Percentiles rank a stretch among this genome's conserved stretches.
phyloP scores from a whole-genome alignment of 139 green algal genomes.

The Eudorina sp. region DNA sequence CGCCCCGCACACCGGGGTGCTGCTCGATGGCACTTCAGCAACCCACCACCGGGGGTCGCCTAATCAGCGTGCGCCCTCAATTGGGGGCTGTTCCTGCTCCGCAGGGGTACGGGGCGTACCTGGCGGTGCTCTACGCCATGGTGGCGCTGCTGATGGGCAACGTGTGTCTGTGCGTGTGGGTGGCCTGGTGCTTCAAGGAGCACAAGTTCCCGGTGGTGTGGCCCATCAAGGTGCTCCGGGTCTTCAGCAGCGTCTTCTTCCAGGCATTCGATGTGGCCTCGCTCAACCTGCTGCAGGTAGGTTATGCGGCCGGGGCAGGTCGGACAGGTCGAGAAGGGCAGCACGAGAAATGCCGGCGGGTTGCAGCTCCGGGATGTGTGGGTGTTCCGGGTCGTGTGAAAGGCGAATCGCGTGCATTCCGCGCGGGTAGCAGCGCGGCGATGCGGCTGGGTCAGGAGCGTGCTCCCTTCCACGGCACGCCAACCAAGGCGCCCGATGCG shows the following conservation, averaged over 20 bases:
- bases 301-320: background rate
- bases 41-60: too few relatives aligned
- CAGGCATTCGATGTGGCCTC: conserved; percentile 52
- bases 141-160: conserved; percentile 21
- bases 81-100: too few relatives aligned
- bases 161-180: conserved; percentile 46
- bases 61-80: too few relatives aligned
- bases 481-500: too few relatives aligned
- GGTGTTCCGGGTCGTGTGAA: too few relatives aligned
- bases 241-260: conserved; percentile 48
- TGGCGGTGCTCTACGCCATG: conserved; percentile 48
- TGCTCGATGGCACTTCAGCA: too few relatives aligned
- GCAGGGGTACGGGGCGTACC: conserved; percentile 45
- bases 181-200: conserved; percentile 56
- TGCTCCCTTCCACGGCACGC: too few relatives aligned
- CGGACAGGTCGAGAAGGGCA: background rate
- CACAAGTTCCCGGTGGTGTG: conserved; percentile 45
- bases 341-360: too few relatives aligned
- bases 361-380: background rate
- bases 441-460: too few relatives aligned
- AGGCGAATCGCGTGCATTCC: too few relatives aligned
- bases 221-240: conserved; percentile 35
- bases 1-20: too few relatives aligned
- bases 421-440: too few relatives aligned
- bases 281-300: conserved; percentile 51